Base-by-base conservation (phyloP, 768 basidiomycete species). In the Dioszegia aurantiaca region DNA sequence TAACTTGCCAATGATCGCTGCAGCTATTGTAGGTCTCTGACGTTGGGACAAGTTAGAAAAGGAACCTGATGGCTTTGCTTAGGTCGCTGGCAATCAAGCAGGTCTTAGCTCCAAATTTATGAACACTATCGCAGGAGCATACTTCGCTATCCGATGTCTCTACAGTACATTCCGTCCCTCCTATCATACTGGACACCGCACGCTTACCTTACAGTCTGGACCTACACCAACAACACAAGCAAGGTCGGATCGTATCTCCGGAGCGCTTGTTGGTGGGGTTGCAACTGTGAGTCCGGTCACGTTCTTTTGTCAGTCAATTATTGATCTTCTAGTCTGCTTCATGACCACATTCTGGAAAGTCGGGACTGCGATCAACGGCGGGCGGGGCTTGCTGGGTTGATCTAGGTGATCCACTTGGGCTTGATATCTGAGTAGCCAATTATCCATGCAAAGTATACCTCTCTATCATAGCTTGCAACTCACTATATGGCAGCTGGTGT, bases 11-110 rank as follows among this genome's bases (percentile, higher is more conserved):
- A 54, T 70, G 8, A 62, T 68, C 41, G 55, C 48, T 21, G 63
- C 58, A 1, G 62, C 58, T 33, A 56, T 73, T 6, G 71, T 68
- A 53, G 58, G 66, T 66, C 5, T n/a, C n/a, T n/a, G n/a, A n/a
- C n/a, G 12, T 16, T 28, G 30, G 19, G 6, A 27, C 8, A 4
- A 16, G 17, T n/a, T 14, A 59, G 28, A 26, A n/a, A 23, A 23
- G 24, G 23, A 2, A 45, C 42, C 4, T 23, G 30, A 19, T 11
- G 40, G 16, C 37, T 17, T 30, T 14, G 31, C 17, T 14, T 21
- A 70, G 69, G 51, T 72, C 41, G 70, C 67, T 5, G 70, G 70
- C 4, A 72, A 72, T 44, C 45, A 42, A 4, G 60, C 60, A 0
- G 70, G 67, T 12, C 48, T 72, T 11, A 45, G 60, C 11, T 27